phyloP scores from a whole-genome alignment of 805 yeast genomes.

The Yamadazyma ubonensis region DNA sequence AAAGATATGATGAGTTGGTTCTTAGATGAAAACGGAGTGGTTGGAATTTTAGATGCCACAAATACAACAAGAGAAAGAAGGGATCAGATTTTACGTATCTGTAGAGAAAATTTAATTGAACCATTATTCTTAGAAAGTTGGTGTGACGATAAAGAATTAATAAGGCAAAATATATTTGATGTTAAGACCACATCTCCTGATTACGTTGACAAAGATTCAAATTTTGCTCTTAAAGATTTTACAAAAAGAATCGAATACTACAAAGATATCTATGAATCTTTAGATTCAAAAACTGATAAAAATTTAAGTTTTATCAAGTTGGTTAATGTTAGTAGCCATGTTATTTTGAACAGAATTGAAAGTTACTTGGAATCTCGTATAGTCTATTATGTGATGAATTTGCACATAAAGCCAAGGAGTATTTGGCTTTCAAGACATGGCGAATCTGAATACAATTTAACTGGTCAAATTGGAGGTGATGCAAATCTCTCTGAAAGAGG shows the following conservation, averaged over 20 bases:
- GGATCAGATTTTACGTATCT: constrained; percentile 56
- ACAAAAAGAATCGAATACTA: constrained; percentile 70
- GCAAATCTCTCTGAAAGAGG: constrained; percentile 84
- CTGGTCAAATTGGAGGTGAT: constrained; percentile 96
- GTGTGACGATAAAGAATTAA: constrained; percentile 79
- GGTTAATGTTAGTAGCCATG: constrained; percentile 84
- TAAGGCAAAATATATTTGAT: constrained; percentile 77
- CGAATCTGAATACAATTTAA: constrained; percentile 86
- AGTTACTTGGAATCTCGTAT: constrained; percentile 88
- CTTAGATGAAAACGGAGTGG: constrained; percentile 73
- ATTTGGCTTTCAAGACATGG: constrained; percentile 97
- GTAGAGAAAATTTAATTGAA: constrained; percentile 67
- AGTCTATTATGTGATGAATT: constrained; percentile 92
- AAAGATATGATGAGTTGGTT: constrained; percentile 87
- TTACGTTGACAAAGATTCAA: constrained; percentile 65
- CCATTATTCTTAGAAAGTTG: constrained; percentile 92
- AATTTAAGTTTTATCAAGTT: constrained; percentile 82
- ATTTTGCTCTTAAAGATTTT: constrained; percentile 71
- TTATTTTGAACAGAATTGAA: constrained; percentile 82
- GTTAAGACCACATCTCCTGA: constrained; percentile 88
- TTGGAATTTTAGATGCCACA: constrained; percentile 92
- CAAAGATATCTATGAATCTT: constrained; percentile 72
- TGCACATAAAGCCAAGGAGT: constrained; percentile 87
- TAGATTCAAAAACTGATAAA: constrained; percentile 56
- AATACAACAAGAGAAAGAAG: constrained; percentile 79